Evolutionary conservation across 129 eudicot genomes (phyloP), one percentile per base, ranked within the genome.

Genomic region (carrot (Daucus carota)): DNA sequence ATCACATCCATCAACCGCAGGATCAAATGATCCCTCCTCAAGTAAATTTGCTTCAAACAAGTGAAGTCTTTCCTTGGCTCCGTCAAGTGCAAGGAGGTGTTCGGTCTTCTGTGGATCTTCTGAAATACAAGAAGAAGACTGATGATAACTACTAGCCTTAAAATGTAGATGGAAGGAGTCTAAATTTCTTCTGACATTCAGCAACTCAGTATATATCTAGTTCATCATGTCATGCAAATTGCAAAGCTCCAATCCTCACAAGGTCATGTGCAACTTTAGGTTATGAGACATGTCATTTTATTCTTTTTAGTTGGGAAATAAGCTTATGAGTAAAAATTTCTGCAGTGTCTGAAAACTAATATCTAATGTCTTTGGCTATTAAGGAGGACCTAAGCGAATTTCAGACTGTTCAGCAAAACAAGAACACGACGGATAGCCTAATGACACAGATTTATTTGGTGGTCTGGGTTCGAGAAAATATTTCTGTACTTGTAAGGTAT

Each of bases 11-110:
- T 80, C 81, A 54, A 87, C 75, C 3, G 80, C 88, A 13, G 78
- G 34, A 42, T 82, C 86, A 36, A 84, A 82, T 34, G 91, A 84
- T 5, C 88, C 88, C 81, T 84, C 87, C 48, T 77, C 80, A 41
- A 76, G 32, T 66, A 87, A 74, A 74, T 82, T 73, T 47, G 85
- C 91, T 77, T 84, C 80, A 69, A 84, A 80, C 65, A 87, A 69
- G 14, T 74, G 80, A 28, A 87, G 80, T 33, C 87, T 82, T 78
- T 87, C 88, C 43, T 77, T 80, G 20, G 91, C 91, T 77, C 91
- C 88, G 73, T 82, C 82, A 54, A 87, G 79, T 22, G 85, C 75
- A 73, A 75, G 88, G 32, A 87, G 73, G 81, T 87, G 88, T 15
- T 87, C 78, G 8, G 82, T 80, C 75, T 75, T 82, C 59, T 47